phyloP scores from a whole-genome alignment of 1,139 yeast genomes.

The Geotrichum restrictum region DNA sequence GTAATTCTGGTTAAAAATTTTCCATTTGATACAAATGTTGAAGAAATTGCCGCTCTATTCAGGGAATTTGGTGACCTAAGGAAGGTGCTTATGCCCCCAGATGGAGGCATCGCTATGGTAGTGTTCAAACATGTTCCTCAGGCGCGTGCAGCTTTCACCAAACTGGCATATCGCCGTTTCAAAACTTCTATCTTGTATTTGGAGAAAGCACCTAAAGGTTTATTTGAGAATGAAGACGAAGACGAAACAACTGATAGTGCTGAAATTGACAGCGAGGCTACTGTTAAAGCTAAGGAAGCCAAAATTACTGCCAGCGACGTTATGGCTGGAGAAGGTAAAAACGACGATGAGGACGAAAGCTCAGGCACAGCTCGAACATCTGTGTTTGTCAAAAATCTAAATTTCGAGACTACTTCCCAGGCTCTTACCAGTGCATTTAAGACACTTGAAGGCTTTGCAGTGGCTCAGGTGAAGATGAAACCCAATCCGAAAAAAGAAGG shows the following conservation, averaged over 20 bases:
- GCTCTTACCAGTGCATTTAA: conserved; percentile 61
- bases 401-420: conserved; percentile 67
- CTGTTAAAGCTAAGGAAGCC: conserved; percentile 38
- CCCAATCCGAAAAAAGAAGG: conserved; percentile 77
- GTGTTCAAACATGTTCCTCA: conserved; percentile 80
- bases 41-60: conserved; percentile 79
- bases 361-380: conserved; percentile 68
- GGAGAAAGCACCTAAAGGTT: conserved; percentile 88
- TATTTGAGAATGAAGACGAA: conserved; percentile 52
- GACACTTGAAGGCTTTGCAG: conserved; percentile 64
- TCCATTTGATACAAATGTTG: conserved; percentile 77
- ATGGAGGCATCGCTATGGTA: conserved; percentile 94
- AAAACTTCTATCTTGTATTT: conserved; percentile 81
- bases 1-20: conserved; percentile 83
- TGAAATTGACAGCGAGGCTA: conserved; percentile 36
- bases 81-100: conserved; percentile 88
- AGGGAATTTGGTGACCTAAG: conserved; percentile 73
- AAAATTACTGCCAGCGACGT: conserved; percentile 29
- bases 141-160: conserved; percentile 86
- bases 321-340: conserved; percentile 36
- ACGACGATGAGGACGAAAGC: conserved; percentile 44
- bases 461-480: conserved; percentile 80
- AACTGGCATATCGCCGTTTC: conserved; percentile 79
- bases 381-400: conserved; percentile 85
- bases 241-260: conserved; percentile 38